These are phyloP conservation scores for Alternaria conjuncta DNA, from an alignment of 2,329 filamentous ascomycete genomes.

Conservation along the genomic window DNA sequence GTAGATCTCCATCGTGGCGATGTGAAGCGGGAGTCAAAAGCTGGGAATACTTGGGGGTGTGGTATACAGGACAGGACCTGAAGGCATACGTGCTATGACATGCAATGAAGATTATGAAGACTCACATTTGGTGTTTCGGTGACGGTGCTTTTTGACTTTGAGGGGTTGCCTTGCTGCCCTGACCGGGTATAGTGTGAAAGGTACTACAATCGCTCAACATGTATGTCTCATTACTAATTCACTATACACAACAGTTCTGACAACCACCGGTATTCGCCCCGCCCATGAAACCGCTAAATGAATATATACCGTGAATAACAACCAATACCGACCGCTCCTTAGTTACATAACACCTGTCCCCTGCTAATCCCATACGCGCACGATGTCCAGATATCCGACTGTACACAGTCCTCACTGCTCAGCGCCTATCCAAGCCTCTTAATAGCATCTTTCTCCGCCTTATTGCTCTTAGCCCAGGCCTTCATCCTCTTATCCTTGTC, in stretches of 20 bases:
- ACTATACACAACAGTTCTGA: neutral
- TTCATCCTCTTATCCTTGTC: neutral
- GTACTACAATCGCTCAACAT: neutral
- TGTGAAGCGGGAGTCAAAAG: neutral
- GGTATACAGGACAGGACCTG: neutral
- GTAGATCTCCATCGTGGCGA: slow-evolving; percentile 5
- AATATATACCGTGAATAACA: neutral
- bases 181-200: neutral
- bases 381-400: too few species aligned
- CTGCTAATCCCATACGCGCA: too few species aligned
- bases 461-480: neutral
- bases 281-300: neutral
- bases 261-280: neutral
- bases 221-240: neutral
- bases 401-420: too few species aligned
- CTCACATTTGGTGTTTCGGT: neutral
- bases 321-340: neutral
- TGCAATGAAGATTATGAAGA: slow-evolving; percentile 7
- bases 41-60: neutral
- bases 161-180: too few species aligned
- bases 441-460: neutral
- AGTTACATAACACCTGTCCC: too few species aligned
- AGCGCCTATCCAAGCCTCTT: neutral
- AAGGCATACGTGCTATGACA: slow-evolving; percentile 10
- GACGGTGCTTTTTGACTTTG: neutral